A percentile compares a stretch with the other conserved stretches of the same genome.
phyloP scores from a whole-genome alignment of 2,329 filamentous ascomycete species.

The Talaromyces amestolkiae region DNA sequence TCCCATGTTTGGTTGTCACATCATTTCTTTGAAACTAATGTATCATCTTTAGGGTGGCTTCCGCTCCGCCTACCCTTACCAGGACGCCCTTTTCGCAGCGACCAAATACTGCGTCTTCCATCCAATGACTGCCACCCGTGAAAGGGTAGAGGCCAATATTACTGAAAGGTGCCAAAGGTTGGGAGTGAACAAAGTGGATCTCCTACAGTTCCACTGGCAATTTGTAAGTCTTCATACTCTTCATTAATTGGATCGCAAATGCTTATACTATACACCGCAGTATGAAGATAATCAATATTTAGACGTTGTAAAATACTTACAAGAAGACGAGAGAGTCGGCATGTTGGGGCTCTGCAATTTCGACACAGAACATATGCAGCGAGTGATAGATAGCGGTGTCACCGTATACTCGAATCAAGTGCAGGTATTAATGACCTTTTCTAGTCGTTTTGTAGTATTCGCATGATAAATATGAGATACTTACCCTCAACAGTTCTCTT shows the following conservation, averaged over 20 bases:
- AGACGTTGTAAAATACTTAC: slow-evolving; percentile 34
- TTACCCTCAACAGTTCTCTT: slow-evolving; percentile 34
- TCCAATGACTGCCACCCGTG: slow-evolving; percentile 32
- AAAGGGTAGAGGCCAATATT: slow-evolving; percentile 35
- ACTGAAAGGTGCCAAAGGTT: slow-evolving; percentile 36
- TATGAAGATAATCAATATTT: slow-evolving; percentile 40
- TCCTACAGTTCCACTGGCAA: slow-evolving; percentile 48
- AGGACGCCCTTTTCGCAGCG: slow-evolving; percentile 26
- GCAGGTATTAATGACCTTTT: slow-evolving; percentile 26
- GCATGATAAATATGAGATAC: not conserved
- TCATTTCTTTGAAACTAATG: not conserved
- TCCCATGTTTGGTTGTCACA: not conserved
- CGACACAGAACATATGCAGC: slow-evolving; percentile 39
- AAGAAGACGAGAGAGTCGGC: slow-evolving; percentile 33
- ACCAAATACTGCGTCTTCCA: slow-evolving; percentile 47
- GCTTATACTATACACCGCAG: not conserved
- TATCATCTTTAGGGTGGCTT: not conserved
- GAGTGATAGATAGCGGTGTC: slow-evolving; percentile 34
- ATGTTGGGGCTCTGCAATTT: slow-evolving; percentile 45
- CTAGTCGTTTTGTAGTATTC: not conserved
- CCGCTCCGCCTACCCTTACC: not conserved
- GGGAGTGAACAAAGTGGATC: slow-evolving; percentile 35
- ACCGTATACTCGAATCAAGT: slow-evolving; percentile 40
- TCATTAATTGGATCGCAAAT: slow-evolving; percentile 18
- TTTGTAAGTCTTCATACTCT: slow-evolving; percentile 26